These are phyloP conservation scores for Drosera capensis DNA, from an alignment of 148 eudicot species.

Conservation along the genomic window DNA sequence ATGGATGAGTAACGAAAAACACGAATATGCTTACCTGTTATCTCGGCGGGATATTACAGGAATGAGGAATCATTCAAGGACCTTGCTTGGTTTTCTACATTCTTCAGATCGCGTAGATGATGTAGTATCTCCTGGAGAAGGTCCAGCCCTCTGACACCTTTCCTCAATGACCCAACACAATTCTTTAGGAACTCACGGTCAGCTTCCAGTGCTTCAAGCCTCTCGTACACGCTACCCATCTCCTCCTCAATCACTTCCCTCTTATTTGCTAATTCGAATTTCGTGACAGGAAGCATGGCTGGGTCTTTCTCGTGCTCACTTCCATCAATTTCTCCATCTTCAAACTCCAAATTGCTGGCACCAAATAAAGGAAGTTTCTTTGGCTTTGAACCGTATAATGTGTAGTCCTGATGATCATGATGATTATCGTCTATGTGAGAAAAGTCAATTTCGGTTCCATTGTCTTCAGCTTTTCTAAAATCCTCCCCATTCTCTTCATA, in stretches of 20 bases:
- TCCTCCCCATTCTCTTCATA: slow-evolving; percentile 39
- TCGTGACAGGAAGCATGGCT: slow-evolving; percentile 12
- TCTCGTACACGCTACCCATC: slow-evolving; percentile 62
- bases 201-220: slow-evolving; percentile 76
- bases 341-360: slow-evolving; percentile 30
- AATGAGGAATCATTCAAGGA: slow-evolving; percentile 1
- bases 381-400: slow-evolving; percentile 35
- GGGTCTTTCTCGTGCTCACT: slow-evolving; percentile 16
- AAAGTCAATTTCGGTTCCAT: slow-evolving; percentile 30
- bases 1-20: too few species aligned
- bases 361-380: slow-evolving; percentile 74
- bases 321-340: slow-evolving; percentile 8
- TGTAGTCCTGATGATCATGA: slow-evolving; percentile 28
- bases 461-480: slow-evolving; percentile 15
- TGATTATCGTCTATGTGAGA: slow-evolving; percentile 32
- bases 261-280: slow-evolving; percentile 44
- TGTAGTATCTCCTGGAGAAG: slow-evolving; percentile 79
- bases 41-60: background rate
- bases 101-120: slow-evolving; percentile 64
- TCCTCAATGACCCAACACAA: slow-evolving; percentile 64
- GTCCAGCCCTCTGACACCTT: slow-evolving; percentile 78
- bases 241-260: slow-evolving; percentile 56
- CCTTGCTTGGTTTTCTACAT: slow-evolving; percentile 38
- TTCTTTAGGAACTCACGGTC: slow-evolving; percentile 78
- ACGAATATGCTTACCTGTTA: slow-evolving; percentile 2